Evolutionary conservation across 768 basidiomycete species (phyloP).

Genomic region (Termitomyces titanicus): DNA sequence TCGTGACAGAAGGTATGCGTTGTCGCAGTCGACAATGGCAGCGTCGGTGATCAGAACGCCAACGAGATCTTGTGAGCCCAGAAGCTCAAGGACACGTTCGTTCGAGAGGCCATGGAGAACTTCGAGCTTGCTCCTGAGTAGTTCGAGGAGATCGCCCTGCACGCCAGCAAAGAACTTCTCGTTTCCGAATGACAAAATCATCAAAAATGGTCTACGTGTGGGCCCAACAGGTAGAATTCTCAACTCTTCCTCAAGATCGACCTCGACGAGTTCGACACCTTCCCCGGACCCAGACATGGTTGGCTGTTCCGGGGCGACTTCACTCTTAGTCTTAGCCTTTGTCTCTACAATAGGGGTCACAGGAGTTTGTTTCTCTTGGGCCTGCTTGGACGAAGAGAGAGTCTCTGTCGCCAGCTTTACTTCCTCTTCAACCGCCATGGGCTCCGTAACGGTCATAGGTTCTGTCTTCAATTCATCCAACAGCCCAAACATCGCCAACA

Average conservation of each 20-base stretch:
- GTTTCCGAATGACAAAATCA: conserved; percentile 16
- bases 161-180: conserved; percentile 11
- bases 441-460: not conserved
- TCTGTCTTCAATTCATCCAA: conserved; percentile 16
- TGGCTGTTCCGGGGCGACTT: not conserved
- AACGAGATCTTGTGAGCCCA: conserved; percentile 21
- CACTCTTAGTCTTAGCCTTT: not conserved
- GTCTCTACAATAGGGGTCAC: too few species aligned
- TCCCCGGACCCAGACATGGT: not conserved
- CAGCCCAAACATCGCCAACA: conserved; percentile 35
- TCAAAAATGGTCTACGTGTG: conserved; percentile 14
- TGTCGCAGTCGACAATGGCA: conserved; percentile 16
- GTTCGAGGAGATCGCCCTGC: conserved; percentile 14
- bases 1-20: conserved; percentile 17
- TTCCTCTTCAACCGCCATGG: not conserved
- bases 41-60: conserved; percentile 28
- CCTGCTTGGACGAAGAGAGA: not conserved
- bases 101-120: conserved; percentile 21
- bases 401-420: not conserved
- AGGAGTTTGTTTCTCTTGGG: not conserved
- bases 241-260: not conserved
- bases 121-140: conserved; percentile 14
- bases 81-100: conserved; percentile 18
- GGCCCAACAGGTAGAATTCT: conserved; percentile 2
- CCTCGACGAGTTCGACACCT: not conserved